Conservation (phyloP, 139 green algal species). For the Bryopsis sp. region DNA sequence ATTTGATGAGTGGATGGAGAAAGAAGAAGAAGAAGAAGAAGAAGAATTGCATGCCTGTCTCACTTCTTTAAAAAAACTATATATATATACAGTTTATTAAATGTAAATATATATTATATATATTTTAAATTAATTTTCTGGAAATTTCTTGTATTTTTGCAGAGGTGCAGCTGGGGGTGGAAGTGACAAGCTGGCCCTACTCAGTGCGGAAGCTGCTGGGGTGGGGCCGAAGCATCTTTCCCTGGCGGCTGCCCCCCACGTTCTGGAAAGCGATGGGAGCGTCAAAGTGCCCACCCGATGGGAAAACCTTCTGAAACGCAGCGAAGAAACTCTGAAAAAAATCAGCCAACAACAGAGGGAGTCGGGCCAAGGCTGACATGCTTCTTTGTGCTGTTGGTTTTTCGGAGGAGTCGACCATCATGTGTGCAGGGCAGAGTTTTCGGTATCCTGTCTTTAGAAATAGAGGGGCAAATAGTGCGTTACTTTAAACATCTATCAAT, state of each 20-base stretch:
- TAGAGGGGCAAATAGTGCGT: too few species aligned
- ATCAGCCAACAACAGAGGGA: too few species aligned
- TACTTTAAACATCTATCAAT: too few species aligned
- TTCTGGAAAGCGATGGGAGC: conserved; percentile 45
- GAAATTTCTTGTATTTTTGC: conserved; percentile 1
- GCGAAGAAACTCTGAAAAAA: not conserved
- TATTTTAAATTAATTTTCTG: not conserved
- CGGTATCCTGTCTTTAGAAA: too few species aligned
- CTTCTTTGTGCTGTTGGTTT: too few species aligned
- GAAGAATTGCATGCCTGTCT: too few species aligned
- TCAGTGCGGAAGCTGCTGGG: conserved; percentile 47
- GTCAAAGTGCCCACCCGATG: conserved; percentile 39
- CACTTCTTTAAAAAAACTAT: too few species aligned
- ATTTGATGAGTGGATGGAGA: not conserved
- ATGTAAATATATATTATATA: not conserved
- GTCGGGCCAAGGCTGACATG: too few species aligned
- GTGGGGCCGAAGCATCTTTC: conserved; percentile 39
- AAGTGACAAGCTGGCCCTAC: conserved; percentile 42
- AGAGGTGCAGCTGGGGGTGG: conserved; percentile 18
- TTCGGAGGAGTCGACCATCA: too few species aligned
- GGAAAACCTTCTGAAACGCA: conserved; percentile 25
- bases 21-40: not conserved
- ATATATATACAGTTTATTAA: too few species aligned
- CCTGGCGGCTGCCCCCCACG: conserved; percentile 47
- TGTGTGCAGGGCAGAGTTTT: too few species aligned